These are phyloP conservation scores for Inga oerstediana DNA, from an alignment of 306 rosid species.

Conservation along the genomic window DNA sequence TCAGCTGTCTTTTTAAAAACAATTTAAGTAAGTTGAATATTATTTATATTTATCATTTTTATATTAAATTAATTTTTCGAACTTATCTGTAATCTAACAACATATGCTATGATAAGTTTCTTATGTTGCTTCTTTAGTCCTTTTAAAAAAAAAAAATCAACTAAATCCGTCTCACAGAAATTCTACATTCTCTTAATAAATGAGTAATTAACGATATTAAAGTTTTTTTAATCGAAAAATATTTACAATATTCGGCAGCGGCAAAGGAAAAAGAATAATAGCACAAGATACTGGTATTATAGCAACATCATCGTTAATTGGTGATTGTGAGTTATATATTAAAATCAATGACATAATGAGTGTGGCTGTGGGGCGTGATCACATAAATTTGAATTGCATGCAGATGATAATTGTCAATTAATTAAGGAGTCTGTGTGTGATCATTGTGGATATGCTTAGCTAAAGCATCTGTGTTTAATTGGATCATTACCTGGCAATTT, in stretches of 20 bases:
- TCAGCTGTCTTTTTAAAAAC: no score
- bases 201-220: background rate
- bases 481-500: constrained; percentile 6
- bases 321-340: background rate
- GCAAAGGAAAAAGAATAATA: background rate
- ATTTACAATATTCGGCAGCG: background rate
- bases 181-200: background rate
- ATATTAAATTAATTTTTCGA: no score
- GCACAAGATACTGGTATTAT: background rate
- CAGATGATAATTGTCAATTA: background rate
- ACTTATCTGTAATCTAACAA: no score
- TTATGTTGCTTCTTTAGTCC: no score
- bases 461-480: background rate
- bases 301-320: background rate
- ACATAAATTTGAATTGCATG: constrained; percentile 7
- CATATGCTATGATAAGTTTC: no score
- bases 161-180: background rate
- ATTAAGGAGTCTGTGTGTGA: background rate
- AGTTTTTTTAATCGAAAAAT: background rate
- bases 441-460: background rate
- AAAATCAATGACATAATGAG: constrained; percentile 8
- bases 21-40: no score
- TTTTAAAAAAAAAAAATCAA: no score
- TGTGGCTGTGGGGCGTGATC: background rate
- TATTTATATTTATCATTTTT: no score